Base-by-base conservation (phyloP, 768 basidiomycete genomes). In the Lactifluus echinatus region DNA sequence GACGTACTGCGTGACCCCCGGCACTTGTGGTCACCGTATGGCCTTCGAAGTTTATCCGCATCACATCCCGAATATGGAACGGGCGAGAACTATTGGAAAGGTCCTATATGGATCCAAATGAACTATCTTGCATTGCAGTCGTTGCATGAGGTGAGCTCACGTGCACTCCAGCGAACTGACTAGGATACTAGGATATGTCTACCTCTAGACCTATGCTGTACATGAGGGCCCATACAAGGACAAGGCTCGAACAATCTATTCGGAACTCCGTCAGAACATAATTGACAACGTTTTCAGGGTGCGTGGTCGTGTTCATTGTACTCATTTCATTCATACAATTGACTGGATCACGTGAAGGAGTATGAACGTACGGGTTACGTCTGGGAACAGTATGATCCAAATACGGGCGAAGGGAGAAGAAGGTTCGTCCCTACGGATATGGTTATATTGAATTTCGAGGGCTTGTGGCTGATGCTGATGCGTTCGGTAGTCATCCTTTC, bases 41-140 rank as follows among this genome's bases (percentile, higher is more conserved):
- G 95, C 26, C 73, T 97, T 34, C 85, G 94, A 28, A 94, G 91
- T 61, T 72, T 98, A 52, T 92, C 89, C 7, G 83, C 79, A n/a
- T 81, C 83, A 19, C 92, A 97, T 67, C 82, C 87, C n/a, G 80
- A 89, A 48, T 97, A 93, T 65, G 94, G 93, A 14, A 74, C 81
- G 64, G 95, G 87, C 46, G 94, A 98, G 71, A 90, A 98, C 72
- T 98, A 98, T 70, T 98, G 94, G 94, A 87, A 86, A 65, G 93
- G 95, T 1, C 90, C 94, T 2, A 87, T 98, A 48, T 97, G 94
- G 94, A 80, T 96, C 36, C 94, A 92, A 69, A 94, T 98, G 88
- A 97, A 98, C 71, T 98, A 93, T 67, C 78, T 98, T 59, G 84
- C 86, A 15, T 74, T 98, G 50, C 77, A 81, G 26, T 81, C 92